These are phyloP conservation scores for Hortiboletus campestris DNA, from an alignment of 768 basidiomycete species.

Conservation along the genomic window DNA sequence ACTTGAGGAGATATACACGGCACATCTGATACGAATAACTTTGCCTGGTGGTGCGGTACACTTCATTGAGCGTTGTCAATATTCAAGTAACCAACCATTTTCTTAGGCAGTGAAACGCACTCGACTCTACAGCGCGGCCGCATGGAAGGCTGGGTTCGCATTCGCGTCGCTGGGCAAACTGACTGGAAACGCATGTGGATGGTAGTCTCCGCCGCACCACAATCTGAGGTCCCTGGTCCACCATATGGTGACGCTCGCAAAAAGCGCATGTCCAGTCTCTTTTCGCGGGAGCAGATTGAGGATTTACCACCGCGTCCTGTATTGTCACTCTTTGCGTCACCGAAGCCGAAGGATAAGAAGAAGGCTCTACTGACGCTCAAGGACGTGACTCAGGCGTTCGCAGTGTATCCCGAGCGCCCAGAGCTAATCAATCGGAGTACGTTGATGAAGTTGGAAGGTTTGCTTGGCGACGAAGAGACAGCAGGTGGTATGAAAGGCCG, in stretches of 20 bases:
- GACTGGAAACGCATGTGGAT: slow-evolving; percentile 96
- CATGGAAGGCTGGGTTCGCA: slow-evolving; percentile 89
- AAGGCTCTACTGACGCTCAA: slow-evolving; percentile 67
- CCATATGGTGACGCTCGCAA: slow-evolving; percentile 34
- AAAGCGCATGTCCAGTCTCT: slow-evolving; percentile 62
- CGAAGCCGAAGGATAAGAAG: slow-evolving; percentile 74
- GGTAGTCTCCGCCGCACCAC: slow-evolving; percentile 56
- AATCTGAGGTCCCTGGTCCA: slow-evolving; percentile 22
- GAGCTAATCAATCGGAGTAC: slow-evolving; percentile 87
- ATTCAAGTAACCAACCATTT: slow-evolving; percentile 10
- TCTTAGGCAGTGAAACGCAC: slow-evolving; percentile 47
- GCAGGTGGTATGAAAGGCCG: slow-evolving; percentile 62
- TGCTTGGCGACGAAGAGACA: slow-evolving; percentile 74
- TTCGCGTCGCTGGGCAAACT: slow-evolving; percentile 93
- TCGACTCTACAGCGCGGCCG: slow-evolving; percentile 66
- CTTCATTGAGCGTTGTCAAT: slow-evolving; percentile 25
- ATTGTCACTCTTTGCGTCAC: slow-evolving; percentile 59
- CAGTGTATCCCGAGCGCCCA: slow-evolving; percentile 94
- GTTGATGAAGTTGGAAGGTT: slow-evolving; percentile 88
- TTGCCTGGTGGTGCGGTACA: slow-evolving; percentile 44
- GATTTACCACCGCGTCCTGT: slow-evolving; percentile 37
- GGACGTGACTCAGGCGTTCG: slow-evolving; percentile 80
- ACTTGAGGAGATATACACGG: slow-evolving; percentile 96
- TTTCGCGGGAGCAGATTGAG: slow-evolving; percentile 48
- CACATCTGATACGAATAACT: slow-evolving; percentile 85